Conservation (phyloP, 352 stramenopile species). For the Globisporangium middletonii region DNA sequence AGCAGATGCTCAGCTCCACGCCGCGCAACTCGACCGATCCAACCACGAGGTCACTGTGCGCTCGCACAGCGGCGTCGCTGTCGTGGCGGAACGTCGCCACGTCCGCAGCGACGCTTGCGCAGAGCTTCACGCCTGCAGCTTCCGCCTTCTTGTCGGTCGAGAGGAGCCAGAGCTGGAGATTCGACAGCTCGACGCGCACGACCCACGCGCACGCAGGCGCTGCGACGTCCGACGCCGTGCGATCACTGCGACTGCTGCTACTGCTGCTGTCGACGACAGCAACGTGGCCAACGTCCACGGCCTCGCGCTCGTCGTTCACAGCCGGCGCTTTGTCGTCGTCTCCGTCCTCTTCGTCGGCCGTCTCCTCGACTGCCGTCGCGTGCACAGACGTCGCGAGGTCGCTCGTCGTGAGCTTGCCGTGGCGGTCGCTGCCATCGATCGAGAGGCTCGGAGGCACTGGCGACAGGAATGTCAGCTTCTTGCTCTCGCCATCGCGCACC, state of each 20-base stretch:
- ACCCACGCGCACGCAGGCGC: conserved; percentile 19
- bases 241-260: background rate
- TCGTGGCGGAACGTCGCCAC: conserved; percentile 5
- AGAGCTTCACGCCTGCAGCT: conserved; percentile 47
- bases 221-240: background rate
- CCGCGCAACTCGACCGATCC: conserved; percentile 24
- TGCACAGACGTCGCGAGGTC: conserved; percentile 5
- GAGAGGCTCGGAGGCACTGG: background rate
- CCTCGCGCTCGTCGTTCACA: background rate
- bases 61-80: background rate
- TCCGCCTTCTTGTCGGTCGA: conserved; percentile 58
- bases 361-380: background rate
- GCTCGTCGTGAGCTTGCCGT: conserved; percentile 7
- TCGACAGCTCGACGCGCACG: conserved; percentile 34
- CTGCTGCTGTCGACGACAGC: background rate
- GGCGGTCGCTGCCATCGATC: conserved; percentile 1
- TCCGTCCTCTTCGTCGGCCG: background rate
- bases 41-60: conserved; percentile 12
- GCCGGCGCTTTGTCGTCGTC: background rate
- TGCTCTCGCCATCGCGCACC: conserved; percentile 3
- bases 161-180: conserved; percentile 62
- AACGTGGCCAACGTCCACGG: background rate
- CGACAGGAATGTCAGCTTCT: conserved; percentile 6
- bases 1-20: conserved; percentile 33
- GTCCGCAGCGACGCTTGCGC: conserved; percentile 15